Evolutionary conservation across 2,329 filamentous ascomycete species (phyloP), one percentile per base, ranked within the genome.

Genomic region (Aspergillus fructus): DNA sequence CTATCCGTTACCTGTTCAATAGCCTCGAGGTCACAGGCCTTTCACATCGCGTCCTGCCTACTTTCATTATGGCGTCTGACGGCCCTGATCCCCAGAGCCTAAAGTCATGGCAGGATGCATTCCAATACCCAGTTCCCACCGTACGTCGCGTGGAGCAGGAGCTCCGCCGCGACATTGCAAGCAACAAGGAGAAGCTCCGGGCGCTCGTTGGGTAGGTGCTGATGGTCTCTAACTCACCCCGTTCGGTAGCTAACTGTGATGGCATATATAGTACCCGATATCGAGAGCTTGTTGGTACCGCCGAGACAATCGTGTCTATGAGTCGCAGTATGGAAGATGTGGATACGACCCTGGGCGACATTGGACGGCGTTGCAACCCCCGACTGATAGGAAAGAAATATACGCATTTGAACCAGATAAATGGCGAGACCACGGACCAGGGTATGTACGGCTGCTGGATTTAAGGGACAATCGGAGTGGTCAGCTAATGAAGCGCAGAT

Each of bases 281-380:
- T 75, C 89, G 93, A 64, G 91, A 94, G 67, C 85, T 97, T 8
- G 85, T 97, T 24, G 90, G 90, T 52, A 97, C 93, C 0, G 93
- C 93, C 54, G 93, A 97, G 76, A 88, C 88, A n/a, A 97, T 97
- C 64, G 89, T 97, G 54, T 84, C 87, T 59, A 96, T 97, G 91
- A 89, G 91, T 64, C 76, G 76, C 40, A 87, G 93, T 70, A 93
- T 94, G 77, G 84, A 88, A 59, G 78, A 80, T 12, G 88, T 91
- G 15, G 91, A 96, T 73, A 78, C 81, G 5, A 84, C 87, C 39
- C 81, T 97, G 51, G 83, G 83, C 15, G 81, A 81, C 58, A 88
- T 96, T 77, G 90, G 91, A 46, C 84, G 84, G 42, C 84, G 85
- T 56, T 97, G 93, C 74, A 92, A 93, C 51, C 84, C 90, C 39